Evolutionary conservation across 441 rosid species (phyloP).

Genomic region (Capsella rubella): DNA sequence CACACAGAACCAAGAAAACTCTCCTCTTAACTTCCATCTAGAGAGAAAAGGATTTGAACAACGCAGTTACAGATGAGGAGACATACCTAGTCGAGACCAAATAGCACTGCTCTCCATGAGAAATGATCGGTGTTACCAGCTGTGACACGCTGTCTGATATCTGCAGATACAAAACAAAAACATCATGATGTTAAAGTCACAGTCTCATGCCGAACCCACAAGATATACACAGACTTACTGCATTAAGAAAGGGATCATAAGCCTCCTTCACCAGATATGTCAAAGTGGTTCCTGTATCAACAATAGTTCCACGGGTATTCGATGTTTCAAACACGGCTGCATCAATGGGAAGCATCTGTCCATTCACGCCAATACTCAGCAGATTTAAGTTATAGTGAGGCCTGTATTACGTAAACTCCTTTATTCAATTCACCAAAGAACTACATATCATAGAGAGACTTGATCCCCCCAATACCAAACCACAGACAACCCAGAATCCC

Average conservation of each 20-base stretch:
- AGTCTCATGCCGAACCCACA: constrained; percentile 9
- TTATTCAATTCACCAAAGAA: background rate
- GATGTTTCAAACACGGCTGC: constrained; percentile 59
- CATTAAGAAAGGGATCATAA: constrained; percentile 64
- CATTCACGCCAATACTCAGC: constrained; percentile 66
- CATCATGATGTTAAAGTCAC: constrained; percentile 24
- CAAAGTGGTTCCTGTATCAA: constrained; percentile 82
- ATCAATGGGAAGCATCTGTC: constrained; percentile 59
- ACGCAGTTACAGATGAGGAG: constrained; percentile 18
- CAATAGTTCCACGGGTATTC: constrained; percentile 66
- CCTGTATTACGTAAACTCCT: constrained; percentile 48
- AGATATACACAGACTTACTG: constrained; percentile 55
- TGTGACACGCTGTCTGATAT: constrained; percentile 59
- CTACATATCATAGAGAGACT: background rate
- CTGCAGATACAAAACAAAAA: constrained; percentile 41
- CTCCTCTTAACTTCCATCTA: constrained; percentile 1
- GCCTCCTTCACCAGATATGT: constrained; percentile 77
- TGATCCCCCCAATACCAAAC: background rate
- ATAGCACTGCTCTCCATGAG: constrained; percentile 70
- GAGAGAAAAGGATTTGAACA: constrained; percentile 20
- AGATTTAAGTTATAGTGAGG: constrained; percentile 77
- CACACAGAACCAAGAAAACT: constrained; percentile 7
- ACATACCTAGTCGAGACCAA: constrained; percentile 69
- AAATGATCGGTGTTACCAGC: constrained; percentile 64
- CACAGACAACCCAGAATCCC: background rate